Conservation (phyloP, 2,329 filamentous ascomycete species). For the Phyllosticta citrichinensis region DNA sequence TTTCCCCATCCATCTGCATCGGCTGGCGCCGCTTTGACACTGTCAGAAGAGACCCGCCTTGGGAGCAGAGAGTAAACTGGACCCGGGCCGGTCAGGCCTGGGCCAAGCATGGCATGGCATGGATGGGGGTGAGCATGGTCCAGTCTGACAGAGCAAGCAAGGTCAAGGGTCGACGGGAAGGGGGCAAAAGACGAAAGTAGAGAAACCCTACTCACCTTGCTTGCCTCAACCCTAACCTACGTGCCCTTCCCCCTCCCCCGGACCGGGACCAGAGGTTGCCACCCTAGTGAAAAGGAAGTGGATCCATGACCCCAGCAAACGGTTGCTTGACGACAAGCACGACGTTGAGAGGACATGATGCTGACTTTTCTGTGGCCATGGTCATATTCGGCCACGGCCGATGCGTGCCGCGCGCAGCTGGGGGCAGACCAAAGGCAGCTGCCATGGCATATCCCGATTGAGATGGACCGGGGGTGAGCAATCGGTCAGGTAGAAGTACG, state of each 20-base stretch:
- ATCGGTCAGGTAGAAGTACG: neutral
- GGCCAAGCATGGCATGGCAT: neutral
- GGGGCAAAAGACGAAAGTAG: slow-evolving; percentile 1
- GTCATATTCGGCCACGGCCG: neutral
- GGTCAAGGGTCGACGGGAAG: neutral
- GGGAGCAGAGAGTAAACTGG: neutral
- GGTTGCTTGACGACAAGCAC: neutral
- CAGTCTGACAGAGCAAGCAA: neutral
- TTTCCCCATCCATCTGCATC: neutral
- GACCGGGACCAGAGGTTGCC: neutral
- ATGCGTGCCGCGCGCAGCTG: neutral
- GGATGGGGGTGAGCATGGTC: neutral
- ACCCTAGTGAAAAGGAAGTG: neutral
- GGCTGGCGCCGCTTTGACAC: neutral
- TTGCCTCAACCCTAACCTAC: neutral
- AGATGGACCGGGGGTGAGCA: neutral
- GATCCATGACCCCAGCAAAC: neutral
- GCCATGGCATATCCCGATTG: neutral
- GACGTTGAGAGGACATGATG: neutral
- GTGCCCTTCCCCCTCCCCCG: neutral
- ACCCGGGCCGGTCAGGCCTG: neutral
- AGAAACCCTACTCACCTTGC: neutral
- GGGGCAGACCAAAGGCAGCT: neutral
- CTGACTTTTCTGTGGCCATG: neutral
- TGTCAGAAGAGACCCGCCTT: neutral